Evolutionary conservation across 371 early-diverging fungal species (phyloP).

Genomic region (Mortierella sp.): DNA sequence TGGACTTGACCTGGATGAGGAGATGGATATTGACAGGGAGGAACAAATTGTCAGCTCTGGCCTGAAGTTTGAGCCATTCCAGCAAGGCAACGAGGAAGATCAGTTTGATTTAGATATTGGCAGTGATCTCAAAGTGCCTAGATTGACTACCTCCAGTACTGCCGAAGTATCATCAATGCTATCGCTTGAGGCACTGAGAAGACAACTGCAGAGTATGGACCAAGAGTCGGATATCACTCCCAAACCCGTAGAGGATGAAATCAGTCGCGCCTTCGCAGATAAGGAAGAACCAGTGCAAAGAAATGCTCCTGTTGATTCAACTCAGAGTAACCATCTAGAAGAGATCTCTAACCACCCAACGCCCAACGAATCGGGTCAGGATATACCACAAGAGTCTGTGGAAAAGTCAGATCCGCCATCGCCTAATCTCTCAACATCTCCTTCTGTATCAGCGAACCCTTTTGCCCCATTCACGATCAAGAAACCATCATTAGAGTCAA

Average conservation of each 20-base stretch:
- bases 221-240: neutral
- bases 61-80: constrained; percentile 35
- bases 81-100: constrained; percentile 35
- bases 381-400: neutral
- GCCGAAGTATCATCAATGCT: neutral
- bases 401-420: neutral
- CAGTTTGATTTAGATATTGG: constrained; percentile 8
- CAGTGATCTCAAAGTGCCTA: neutral
- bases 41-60: neutral
- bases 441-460: constrained; percentile 10
- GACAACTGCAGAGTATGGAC: constrained; percentile 19
- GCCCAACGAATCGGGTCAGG: neutral
- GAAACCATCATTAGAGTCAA: neutral
- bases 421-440: neutral
- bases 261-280: neutral
- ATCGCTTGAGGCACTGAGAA: constrained; percentile 30
- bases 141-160: neutral
- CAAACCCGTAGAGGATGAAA: neutral
- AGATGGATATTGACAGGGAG: neutral
- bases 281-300: neutral
- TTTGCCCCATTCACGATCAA: constrained; percentile 15
- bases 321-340: neutral
- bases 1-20: neutral
- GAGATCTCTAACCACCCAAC: neutral
- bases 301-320: neutral